Base-by-base conservation (phyloP, 495 filamentous ascomycete genomes). In the Tuber magnatum region DNA sequence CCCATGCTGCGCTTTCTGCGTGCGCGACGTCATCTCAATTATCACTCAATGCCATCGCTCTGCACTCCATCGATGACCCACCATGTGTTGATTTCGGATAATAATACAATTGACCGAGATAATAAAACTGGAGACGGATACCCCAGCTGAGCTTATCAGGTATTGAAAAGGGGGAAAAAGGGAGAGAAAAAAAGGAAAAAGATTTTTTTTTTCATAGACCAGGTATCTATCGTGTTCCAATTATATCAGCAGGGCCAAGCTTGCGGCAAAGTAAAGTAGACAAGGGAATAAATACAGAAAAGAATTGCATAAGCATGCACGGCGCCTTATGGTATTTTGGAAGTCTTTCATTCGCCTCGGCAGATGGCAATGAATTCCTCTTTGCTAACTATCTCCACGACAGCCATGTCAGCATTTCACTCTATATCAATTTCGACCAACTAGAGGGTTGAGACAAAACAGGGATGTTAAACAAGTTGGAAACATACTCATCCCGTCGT, bases 321-420 rank as follows among this genome's bases (percentile, higher is more conserved):
- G 80, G 81, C 83, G 80, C 82, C 82, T 75, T 84, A 82, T 80
- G 83, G 82, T 81, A 83, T 69, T 51, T 39, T 41, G 42, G 38
- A 71, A 24, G 10, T 32, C 39, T 4, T 40, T 82, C 76, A 82
- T 71, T 82, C 81, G 40, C 81, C 81, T 72, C 77, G 83, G 74
- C 92, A 94, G 80, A 94, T 94, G 42, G 87, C 87, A 75, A 97
- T 87, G 87, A 98, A 98, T 84, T 95, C 94, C 76, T 97, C 94
- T 80, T 90, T 86, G 77, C 90, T 92, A 74, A 98, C 95, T 78
- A 90, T 74, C 61, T 61, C 39, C n/a, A 71, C 24, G 39, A 14
- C 20, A 35, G 56, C 56, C 41, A 75, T 35, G 71, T 39, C 68
- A 40, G 68, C 48, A 51, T 42, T 42, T 35, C 68, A 65, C 28